Conservation (phyloP, 169 alveolate species). For the Plasmodium falciparum region DNA sequence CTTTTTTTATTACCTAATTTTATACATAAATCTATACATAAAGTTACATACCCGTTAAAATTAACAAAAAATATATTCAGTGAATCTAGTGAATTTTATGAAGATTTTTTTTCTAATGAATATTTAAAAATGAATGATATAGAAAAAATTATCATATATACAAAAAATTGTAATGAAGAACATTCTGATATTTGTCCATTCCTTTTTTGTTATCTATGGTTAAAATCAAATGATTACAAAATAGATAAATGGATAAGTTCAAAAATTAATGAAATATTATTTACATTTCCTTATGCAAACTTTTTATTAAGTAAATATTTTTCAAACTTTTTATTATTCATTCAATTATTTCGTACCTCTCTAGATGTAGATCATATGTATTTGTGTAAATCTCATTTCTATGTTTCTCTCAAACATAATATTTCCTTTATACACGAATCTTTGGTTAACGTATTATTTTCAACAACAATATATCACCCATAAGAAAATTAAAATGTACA, state of each 20-base stretch:
- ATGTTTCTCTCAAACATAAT: slow-evolving; percentile 65
- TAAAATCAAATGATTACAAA: slow-evolving; percentile 36
- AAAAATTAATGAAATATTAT: slow-evolving; percentile 57
- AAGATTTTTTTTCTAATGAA: slow-evolving; percentile 75
- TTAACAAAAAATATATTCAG: slow-evolving; percentile 52
- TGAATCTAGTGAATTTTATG: slow-evolving; percentile 67
- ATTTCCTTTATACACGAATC: slow-evolving; percentile 63
- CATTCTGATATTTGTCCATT: slow-evolving; percentile 54
- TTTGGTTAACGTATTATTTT: slow-evolving; percentile 47
- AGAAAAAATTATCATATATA: slow-evolving; percentile 59
- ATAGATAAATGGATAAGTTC: slow-evolving; percentile 73
- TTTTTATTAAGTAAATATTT: slow-evolving; percentile 69
- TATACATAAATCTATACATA: slow-evolving; percentile 56
- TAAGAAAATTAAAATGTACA: neutral
- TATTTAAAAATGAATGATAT: slow-evolving; percentile 67
- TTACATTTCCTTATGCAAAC: slow-evolving; percentile 70
- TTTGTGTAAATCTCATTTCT: slow-evolving; percentile 64
- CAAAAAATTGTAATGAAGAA: slow-evolving; percentile 58
- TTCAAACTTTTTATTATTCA: slow-evolving; percentile 43
- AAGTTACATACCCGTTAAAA: slow-evolving; percentile 70
- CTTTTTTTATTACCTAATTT: slow-evolving; percentile 59
- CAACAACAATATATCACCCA: neutral
- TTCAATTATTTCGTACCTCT: slow-evolving; percentile 50
- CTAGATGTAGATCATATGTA: slow-evolving; percentile 72
- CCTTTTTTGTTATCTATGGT: slow-evolving; percentile 53